Conservation (phyloP, 2,329 filamentous ascomycete genomes). For the Ophiostoma novo-ulmi region DNA sequence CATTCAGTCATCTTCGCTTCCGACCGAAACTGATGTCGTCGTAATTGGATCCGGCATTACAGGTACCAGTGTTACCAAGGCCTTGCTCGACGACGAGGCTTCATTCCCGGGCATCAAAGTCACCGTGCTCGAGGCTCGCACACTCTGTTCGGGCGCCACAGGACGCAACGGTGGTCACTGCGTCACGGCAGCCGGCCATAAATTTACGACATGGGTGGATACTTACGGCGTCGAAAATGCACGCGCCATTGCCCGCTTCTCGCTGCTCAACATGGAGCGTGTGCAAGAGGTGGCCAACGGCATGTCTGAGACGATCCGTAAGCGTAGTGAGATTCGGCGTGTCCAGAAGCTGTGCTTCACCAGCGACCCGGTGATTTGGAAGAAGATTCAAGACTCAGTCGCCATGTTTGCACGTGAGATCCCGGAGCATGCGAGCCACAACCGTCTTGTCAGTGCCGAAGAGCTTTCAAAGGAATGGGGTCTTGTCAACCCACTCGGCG, state of each 20-base stretch:
- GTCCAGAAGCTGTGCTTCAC: conserved; percentile 11
- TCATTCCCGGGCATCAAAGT: not conserved
- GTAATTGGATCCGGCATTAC: conserved; percentile 38
- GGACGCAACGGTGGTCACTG: conserved; percentile 33
- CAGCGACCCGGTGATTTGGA: conserved; percentile 17
- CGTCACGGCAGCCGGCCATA: conserved; percentile 17
- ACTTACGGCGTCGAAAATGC: conserved; percentile 24
- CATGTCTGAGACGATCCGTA: conserved; percentile 13
- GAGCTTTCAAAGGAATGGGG: not conserved
- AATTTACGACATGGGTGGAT: conserved; percentile 9
- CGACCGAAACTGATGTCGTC: conserved; percentile 30
- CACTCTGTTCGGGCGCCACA: conserved; percentile 32
- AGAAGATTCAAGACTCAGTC: conserved; percentile 17
- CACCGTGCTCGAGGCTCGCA: conserved; percentile 32
- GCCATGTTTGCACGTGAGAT: conserved; percentile 1
- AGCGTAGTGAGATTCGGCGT: conserved; percentile 2
- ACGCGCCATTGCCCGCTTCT: conserved; percentile 23
- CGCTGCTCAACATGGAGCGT: conserved; percentile 21
- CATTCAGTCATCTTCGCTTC: conserved; percentile 24
- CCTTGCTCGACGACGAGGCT: conserved; percentile 30
- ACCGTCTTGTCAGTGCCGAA: not conserved
- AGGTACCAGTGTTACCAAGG: conserved; percentile 33
- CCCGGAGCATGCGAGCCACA: conserved; percentile 7
- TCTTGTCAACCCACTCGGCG: not conserved
- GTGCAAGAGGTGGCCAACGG: conserved; percentile 19